phyloP scores from a whole-genome alignment of 2,329 filamentous ascomycete species.

The Fusarium denticulatum region DNA sequence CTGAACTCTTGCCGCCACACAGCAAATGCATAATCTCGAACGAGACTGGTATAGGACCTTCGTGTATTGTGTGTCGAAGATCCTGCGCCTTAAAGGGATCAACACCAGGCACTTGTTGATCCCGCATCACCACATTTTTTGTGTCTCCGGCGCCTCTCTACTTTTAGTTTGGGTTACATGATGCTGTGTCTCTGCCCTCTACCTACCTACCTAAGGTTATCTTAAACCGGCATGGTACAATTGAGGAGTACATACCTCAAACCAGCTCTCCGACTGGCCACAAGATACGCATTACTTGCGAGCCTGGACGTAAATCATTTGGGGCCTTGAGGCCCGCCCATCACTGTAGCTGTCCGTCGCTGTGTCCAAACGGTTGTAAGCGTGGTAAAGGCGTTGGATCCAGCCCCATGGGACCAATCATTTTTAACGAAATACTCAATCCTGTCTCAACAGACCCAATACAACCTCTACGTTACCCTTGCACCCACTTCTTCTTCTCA shows the following conservation, averaged over 20 bases:
- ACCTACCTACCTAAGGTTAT: background rate
- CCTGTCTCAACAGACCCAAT: background rate
- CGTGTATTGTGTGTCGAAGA: constrained; percentile 9
- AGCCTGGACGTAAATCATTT: background rate
- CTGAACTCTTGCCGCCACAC: background rate
- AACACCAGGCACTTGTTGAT: constrained; percentile 6
- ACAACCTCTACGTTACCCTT: constrained; percentile 1
- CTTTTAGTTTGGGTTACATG: background rate
- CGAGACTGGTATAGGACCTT: background rate
- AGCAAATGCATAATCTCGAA: background rate
- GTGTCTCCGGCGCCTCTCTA: background rate
- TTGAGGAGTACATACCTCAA: background rate
- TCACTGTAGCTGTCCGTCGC: constrained; percentile 18
- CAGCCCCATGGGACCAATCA: constrained; percentile 28
- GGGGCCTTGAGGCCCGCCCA: background rate
- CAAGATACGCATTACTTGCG: background rate
- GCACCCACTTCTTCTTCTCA: background rate
- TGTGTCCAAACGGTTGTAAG: background rate
- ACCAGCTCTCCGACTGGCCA: constrained; percentile 9
- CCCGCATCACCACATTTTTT: background rate
- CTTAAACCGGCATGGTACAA: background rate
- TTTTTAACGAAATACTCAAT: background rate
- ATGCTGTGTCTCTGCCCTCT: background rate
- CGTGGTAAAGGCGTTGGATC: background rate
- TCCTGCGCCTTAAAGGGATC: background rate